Percentiles rank a stretch among this genome's conserved stretches.
phyloP scores from a whole-genome alignment of 257 asterid genomes.

The Agastache rugosa region DNA sequence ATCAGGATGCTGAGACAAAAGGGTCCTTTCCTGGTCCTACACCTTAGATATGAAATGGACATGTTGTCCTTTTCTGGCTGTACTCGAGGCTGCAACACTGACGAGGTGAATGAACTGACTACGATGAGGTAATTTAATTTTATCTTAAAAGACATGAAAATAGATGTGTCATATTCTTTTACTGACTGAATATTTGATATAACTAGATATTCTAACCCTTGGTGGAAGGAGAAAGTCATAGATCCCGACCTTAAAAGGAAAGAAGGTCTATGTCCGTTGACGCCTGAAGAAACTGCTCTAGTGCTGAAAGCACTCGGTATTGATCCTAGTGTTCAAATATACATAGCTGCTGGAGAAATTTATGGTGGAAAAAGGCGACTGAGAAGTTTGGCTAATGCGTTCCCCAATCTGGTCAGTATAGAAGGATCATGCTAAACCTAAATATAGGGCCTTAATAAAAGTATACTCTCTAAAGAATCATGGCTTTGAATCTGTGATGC shows the following conservation, averaged over 20 bases:
- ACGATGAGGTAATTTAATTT: slow-evolving; percentile 49
- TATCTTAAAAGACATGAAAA: not conserved
- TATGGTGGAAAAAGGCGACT: slow-evolving; percentile 55
- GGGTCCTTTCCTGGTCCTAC: slow-evolving; percentile 60
- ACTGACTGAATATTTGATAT: slow-evolving; percentile 24
- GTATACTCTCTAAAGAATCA: not conserved
- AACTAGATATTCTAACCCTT: slow-evolving; percentile 51
- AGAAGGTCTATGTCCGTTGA: slow-evolving; percentile 62
- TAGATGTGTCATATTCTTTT: not conserved
- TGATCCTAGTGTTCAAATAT: slow-evolving; percentile 50
- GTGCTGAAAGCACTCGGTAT: slow-evolving; percentile 56
- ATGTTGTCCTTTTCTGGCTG: slow-evolving; percentile 67
- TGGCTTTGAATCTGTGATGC: slow-evolving; percentile 19
- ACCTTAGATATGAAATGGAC: slow-evolving; percentile 69
- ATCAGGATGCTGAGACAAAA: slow-evolving; percentile 45
- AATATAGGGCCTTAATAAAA: not conserved
- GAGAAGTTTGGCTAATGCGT: slow-evolving; percentile 45
- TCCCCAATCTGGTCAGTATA: slow-evolving; percentile 53
- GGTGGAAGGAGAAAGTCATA: slow-evolving; percentile 65
- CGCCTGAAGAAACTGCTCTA: slow-evolving; percentile 61
- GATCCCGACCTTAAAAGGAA: slow-evolving; percentile 55
- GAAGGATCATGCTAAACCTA: slow-evolving; percentile 7
- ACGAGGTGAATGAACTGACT: slow-evolving; percentile 53
- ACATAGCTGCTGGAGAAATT: slow-evolving; percentile 63
- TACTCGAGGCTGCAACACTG: slow-evolving; percentile 52